Base-by-base conservation (phyloP, 345 rosid species). In the Diplotaxis tenuifolia region DNA sequence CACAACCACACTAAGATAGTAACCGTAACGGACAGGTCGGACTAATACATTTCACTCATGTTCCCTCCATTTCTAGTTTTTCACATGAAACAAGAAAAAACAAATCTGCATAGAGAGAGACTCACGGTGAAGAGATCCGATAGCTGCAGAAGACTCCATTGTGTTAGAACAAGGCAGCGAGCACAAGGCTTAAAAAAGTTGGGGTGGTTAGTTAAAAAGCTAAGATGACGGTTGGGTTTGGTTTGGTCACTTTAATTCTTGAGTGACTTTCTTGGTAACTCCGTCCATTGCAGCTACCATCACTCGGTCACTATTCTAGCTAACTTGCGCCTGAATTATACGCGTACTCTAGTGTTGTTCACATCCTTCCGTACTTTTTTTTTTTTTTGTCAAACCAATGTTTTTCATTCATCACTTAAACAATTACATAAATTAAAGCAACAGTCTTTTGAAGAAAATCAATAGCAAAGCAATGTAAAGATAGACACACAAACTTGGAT, bases 51-150 rank as follows among this genome's bases (percentile, higher is more conserved):
- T 49, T 9, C 5, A 16, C 52, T 42, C 6, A 28, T 28, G 16
- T 3, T 49, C 45, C 29, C 29, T 36, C 56, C 47, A 45, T 61
- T 61, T 62, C 69, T 31, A 62, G 15, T 23, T 32, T 27, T 59
- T 31, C 0, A 19, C 5, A 69, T 5, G 29, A 20, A 12, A 25
- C 20, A 31, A 61, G 0, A 19, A 9, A 54, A 50, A 8, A 50
- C 23, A 50, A 8, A 50, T 7, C 12, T 6, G 49, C 16, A 42
- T 7, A 53, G 58, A 52, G 27, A 3, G 57, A 52, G 15, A 10
- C 70, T 74, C 75, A 95, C 99, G 79, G 70, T 72, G 84, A 66
- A 86, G 78, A 59, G 92, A 90, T 75, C 88, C 92, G 65, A 89
- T 84, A 75, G 81, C 78, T 32, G 28, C 28, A 25, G 28, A 25